Evolutionary conservation across 1,284 basidiomycete genomes (phyloP), one percentile per base, ranked within the genome.

Genomic region (Mrakiaceae sp.): DNA sequence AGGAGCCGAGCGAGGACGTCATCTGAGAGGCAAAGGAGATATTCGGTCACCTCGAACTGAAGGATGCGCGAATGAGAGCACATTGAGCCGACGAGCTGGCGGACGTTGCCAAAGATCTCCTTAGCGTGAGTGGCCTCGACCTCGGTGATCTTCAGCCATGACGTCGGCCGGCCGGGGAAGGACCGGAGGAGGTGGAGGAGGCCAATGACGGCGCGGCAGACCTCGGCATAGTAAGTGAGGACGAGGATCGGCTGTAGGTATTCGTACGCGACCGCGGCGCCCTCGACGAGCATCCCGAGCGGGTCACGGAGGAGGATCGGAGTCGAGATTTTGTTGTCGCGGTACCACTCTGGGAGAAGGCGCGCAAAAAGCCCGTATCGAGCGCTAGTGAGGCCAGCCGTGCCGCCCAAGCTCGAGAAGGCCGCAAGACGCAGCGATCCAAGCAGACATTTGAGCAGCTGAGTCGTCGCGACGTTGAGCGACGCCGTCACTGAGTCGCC

Each of bases 351-450:
- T 1, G 91, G 90, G 44, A 94, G 73, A 47, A 94, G 78, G 8
- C 90, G 82, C 70, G 92, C 91, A 77, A 93, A 85, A 69, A 95
- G 86, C 0, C 88, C 88, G 66, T 92, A 89, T 49, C 87, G 82
- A 11, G 62, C 58, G 14, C 48, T 58, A 65, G 86, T 81, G 3
- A 84, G 83, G 69, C 88, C 84, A 57, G 81, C 79, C 12, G 87
- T 84, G 72, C 87, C 84, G 73, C 88, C 84, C 6, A 66, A 40
- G n/a, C 46, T 58, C 3, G 82, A 77, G 67, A 85, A 76, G 62
- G 78, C 79, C 72, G 83, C 83, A 74, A 88, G 84, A 66, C 86
- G 82, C 11, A 94, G 77, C 67, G 84, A 85, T 1, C 82, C 79
- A 55, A 91, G 77, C 61, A 91, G 75, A 8, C 88, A 87, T 57